Evolutionary conservation across 2,329 filamentous ascomycete genomes (phyloP), one percentile per base, ranked within the genome.

Genomic region (Colletotrichum sp.): DNA sequence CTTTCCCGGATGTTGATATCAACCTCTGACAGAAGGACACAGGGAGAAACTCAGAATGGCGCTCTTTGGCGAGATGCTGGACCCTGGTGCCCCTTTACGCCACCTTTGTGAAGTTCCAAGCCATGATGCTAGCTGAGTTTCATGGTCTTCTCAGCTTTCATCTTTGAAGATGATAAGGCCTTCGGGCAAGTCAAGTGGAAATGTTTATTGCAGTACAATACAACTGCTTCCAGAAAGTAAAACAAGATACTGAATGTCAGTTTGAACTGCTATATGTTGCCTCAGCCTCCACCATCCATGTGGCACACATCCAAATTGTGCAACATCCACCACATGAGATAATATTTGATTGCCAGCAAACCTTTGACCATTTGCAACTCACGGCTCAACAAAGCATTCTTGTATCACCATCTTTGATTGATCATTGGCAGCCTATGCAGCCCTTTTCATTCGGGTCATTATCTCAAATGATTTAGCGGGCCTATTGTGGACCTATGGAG

Each of bases 381-480:
- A 21, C 1, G 0, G 10, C 9, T 21, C 3, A 12, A 21, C 44
- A 52, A 52, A 52, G n/a, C n/a, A 21, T 0, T 52, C n/a, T 3
- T n/a, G 39, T n/a, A 49, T 21, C 44, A 52, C 44, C 2, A 21
- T 5, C n/a, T 52, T 52, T 13, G n/a, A 13, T 21, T 13, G n/a
- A 13, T 21, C 44, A 21, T 0, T 13, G 6, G n/a, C 10, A 59
- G 0, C 6, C 15, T 24, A 16, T 16, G 1, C 16, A 16, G n/a
- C 24, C 24, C 0, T 9, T 16, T 28, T 16, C 8, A 26, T 28
- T 59, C 2, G 21, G 7, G 7, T 9, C n/a, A 0, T 0, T 6
- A n/a, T 9, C n/a, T 21, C 18, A 2, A 30, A 34, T 4, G 59
- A 62, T 62, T 32, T 0, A 21, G 28, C 26, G 28, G 24, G 24